Evolutionary conservation across 495 filamentous ascomycete genomes (phyloP).

Genomic region (Hypoxylon cercidicola): DNA sequence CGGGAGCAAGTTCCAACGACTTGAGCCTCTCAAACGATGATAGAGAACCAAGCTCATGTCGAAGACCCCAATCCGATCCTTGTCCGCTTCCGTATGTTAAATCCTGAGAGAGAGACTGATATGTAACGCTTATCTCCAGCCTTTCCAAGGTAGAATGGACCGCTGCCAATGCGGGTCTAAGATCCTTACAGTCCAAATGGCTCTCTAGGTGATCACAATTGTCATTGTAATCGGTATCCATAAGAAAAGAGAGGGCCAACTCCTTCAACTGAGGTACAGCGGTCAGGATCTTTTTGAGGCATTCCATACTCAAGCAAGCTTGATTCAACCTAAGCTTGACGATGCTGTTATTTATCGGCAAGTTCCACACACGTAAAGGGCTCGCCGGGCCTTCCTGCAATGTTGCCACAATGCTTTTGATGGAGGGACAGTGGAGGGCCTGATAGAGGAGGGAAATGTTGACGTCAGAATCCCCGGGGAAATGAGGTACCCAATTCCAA

Average conservation of each 20-base stretch:
- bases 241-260: not conserved
- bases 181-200: not conserved
- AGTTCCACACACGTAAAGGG: not conserved
- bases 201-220: not conserved
- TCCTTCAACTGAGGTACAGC: not conserved
- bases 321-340: not conserved
- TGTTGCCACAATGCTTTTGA: not conserved
- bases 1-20: slow-evolving; percentile 1
- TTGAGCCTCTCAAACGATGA: not conserved
- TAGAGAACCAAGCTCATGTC: not conserved
- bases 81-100: not conserved
- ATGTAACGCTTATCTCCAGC: not conserved
- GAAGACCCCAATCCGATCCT: not conserved
- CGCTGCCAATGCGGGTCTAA: not conserved
- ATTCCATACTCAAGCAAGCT: not conserved
- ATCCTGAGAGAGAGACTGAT: not conserved
- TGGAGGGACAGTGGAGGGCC: not conserved
- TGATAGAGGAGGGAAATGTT: not conserved
- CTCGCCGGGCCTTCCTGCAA: slow-evolving; percentile 5
- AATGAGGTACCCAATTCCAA: not conserved
- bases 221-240: not conserved
- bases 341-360: not conserved
- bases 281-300: not conserved
- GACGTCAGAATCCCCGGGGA: slow-evolving; percentile 2
- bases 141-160: not conserved